Conservation (phyloP, 257 asterid species). For the Petunia secreta region DNA sequence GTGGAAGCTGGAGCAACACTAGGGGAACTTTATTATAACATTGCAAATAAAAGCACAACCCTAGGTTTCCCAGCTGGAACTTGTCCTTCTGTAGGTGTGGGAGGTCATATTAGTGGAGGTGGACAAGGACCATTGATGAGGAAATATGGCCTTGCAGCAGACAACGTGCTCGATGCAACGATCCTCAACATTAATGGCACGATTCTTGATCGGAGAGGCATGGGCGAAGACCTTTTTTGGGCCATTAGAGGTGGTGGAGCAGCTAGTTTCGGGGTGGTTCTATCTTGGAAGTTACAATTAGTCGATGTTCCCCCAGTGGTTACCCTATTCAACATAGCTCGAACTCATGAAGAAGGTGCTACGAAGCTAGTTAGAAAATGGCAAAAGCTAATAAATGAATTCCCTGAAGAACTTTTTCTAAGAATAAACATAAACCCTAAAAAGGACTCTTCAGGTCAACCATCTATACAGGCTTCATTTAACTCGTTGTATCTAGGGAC, state of each 20-base stretch:
- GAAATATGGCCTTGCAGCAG: conserved; percentile 55
- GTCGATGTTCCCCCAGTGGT: conserved; percentile 46
- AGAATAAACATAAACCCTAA: conserved; percentile 43
- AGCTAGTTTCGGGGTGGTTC: conserved; percentile 57
- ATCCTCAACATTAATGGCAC: conserved; percentile 43
- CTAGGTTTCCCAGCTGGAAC: conserved; percentile 60
- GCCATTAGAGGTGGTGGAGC: conserved; percentile 77
- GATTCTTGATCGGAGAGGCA: conserved; percentile 46
- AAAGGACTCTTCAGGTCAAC: conserved; percentile 5
- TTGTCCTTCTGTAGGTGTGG: conserved; percentile 63
- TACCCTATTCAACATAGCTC: conserved; percentile 45
- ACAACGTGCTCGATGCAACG: conserved; percentile 50
- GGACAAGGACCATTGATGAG: conserved; percentile 58
- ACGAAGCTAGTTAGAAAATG: conserved; percentile 43
- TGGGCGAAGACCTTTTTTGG: conserved; percentile 71
- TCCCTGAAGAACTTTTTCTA: conserved; percentile 49
- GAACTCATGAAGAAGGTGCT: conserved; percentile 34
- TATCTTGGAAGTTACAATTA: conserved; percentile 56
- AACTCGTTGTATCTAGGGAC: conserved; percentile 50
- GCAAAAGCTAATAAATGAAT: conserved; percentile 44
- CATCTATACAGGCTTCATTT: conserved; percentile 34
- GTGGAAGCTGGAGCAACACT: conserved; percentile 60
- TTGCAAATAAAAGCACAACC: conserved; percentile 37
- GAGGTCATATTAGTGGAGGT: conserved; percentile 69
- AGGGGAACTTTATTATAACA: conserved; percentile 57